Conservation (phyloP, 2,329 filamentous ascomycete genomes). For the Aureobasidium sp. region DNA sequence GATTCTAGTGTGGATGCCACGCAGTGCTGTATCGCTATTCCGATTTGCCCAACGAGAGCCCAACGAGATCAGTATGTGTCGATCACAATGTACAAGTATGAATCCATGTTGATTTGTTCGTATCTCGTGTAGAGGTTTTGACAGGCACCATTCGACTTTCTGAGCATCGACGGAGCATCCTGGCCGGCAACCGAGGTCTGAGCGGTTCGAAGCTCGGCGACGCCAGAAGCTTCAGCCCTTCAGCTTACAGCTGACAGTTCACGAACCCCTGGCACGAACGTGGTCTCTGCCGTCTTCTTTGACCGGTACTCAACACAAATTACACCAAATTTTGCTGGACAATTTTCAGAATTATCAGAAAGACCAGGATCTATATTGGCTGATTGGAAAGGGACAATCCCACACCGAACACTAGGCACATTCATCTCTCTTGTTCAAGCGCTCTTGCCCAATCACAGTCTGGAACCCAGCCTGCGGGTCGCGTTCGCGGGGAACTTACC, state of each 20-base stretch:
- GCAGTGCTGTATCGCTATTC: neutral
- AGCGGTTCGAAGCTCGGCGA: neutral
- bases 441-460: neutral
- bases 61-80: neutral
- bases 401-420: neutral
- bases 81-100: neutral
- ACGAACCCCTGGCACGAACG: neutral
- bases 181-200: neutral
- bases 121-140: neutral
- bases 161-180: neutral
- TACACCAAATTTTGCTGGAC: neutral
- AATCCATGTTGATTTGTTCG: neutral
- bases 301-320: constrained; percentile 2
- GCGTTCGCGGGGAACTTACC: neutral
- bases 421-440: neutral
- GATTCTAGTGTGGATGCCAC: neutral
- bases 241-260: neutral
- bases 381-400: neutral
- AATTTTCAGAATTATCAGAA: neutral
- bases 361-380: neutral
- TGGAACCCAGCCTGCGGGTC: neutral
- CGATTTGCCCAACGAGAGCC: neutral
- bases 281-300: neutral
- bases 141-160: constrained; percentile 7
- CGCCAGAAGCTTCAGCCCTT: neutral